Evolutionary conservation across 2,329 filamentous ascomycete species (phyloP), one percentile per base, ranked within the genome.

Genomic region (Sporothrix protearum): DNA sequence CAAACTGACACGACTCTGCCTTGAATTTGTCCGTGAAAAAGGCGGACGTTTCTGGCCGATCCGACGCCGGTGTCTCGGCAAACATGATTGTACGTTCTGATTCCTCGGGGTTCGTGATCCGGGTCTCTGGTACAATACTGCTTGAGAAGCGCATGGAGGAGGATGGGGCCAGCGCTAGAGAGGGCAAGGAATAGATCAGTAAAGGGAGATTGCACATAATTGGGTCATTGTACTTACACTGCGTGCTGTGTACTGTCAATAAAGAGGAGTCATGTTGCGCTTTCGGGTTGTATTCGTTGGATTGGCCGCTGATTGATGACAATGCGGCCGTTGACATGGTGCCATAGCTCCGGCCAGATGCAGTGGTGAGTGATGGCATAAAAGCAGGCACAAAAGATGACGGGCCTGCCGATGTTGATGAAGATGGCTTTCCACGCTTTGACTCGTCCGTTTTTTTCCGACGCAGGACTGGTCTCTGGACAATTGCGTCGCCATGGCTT

Each of bases 21-120:
- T 77, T 0, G 88, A 90, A 12, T 82, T 80, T 39, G 84, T 82
- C 3, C 83, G 80, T 8, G 83, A 83, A 16, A 84, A 75, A 0
- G 79, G 72, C 2, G 83, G 82, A 5, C 81, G 77, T 53, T 53
- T 81, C 81, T 19, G 77, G 75, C 25, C 78, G 79, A 6, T 78
- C 76, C 4, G 77, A 77, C 16, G 77, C 75, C 9, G 80, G 78
- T 5, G 80, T 74, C 69, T 89, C 83, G 10, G 87, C 88, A 79
- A 96, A 96, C 86, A 92, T 92, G 74, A 96, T 94, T 1, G 86
- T 90, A 0, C 90, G 89, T 0, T 89, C 90, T 0, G 86, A 83
- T 0, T 86, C 88, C 71, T 91, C 91, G 73, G 91, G 87, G 0
- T 84, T 83, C 2, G 87, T 87, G 28, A 93, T 85, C 73, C 85